Conservation (phyloP, 2,329 filamentous ascomycete species). For the Microdochium bolleyi region DNA sequence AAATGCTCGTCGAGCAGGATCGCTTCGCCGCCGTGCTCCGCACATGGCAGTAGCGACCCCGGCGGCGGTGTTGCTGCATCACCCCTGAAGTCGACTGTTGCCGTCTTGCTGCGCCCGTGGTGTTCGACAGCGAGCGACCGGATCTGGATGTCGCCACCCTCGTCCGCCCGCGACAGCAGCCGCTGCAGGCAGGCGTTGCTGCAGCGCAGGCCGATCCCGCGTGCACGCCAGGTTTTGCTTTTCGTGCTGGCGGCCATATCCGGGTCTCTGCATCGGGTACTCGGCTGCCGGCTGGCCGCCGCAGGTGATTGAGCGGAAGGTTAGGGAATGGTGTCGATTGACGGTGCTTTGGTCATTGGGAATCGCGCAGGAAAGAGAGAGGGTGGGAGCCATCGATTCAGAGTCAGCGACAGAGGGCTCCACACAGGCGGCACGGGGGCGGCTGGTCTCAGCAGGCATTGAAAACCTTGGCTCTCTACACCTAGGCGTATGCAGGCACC, state of each 20-base stretch:
- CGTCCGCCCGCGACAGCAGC: not conserved
- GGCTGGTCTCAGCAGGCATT: not conserved
- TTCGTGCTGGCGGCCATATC: not conserved
- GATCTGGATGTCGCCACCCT: not conserved
- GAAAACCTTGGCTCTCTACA: not conserved
- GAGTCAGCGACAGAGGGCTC: not conserved
- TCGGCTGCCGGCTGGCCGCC: not conserved
- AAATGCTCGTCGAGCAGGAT: not conserved
- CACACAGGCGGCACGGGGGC: not conserved
- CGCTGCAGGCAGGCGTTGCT: not conserved
- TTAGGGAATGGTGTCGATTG: not conserved
- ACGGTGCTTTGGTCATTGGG: not conserved
- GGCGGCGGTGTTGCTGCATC: not conserved
- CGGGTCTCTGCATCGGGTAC: not conserved
- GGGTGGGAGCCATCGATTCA: not conserved
- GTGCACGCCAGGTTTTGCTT: not conserved
- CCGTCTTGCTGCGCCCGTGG: not conserved
- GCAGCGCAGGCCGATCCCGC: not conserved
- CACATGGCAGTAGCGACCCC: not conserved
- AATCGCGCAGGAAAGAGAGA: not conserved
- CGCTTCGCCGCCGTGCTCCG: not conserved
- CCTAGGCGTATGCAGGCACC: not conserved
- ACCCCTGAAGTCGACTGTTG: not conserved
- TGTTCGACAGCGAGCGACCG: not conserved
- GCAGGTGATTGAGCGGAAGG: not conserved